Evolutionary conservation across 495 filamentous ascomycete species (phyloP), one percentile per base, ranked within the genome.

Genomic region (Penicillium mononematosum): DNA sequence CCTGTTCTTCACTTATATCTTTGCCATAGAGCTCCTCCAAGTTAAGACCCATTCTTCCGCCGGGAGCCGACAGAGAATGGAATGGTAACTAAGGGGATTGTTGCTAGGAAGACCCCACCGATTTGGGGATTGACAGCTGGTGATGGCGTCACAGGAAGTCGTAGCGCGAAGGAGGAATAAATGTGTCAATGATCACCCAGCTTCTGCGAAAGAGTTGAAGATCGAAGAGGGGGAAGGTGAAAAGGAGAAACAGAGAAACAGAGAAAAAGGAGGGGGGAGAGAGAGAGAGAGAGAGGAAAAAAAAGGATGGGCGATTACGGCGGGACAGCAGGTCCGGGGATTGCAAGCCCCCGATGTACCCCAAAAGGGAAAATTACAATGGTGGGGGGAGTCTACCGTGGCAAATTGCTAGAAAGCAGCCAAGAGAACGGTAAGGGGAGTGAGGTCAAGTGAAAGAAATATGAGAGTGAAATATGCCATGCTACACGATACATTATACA

Each of bases 11-110:
- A 62, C 79, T 81, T 74, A 85, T 70, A 71, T 79, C 71, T 71
- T 79, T 76, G 76, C 81, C 81, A 77, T 86, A 84, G 70, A 82
- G 75, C 73, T 87, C 79, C 71, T 86, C 83, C 73, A 81, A 76
- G 74, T 82, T 80, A 69, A 79, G 77, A 81, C 83, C 85, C 85
- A 88, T 88, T 77, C 83, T 87, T 78, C 75, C 72, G 75, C 63
- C 75, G 71, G 63, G 63, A 55, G 58, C 74, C 71, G 74, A 76
- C 75, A 79, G 76, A 74, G 67, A 75, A 72, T 70, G 71, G 60
- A 73, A 58, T 62, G 34, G 50, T 48, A 45, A 55, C 55, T 31
- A 39, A 39, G 36, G 38, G 39, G 52, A 53, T 58, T 52, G 48
- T 34, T 60, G 54, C 24, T 44, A 46, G 49, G 53, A 42, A 52